phyloP scores from a whole-genome alignment of 1,284 basidiomycete species.

The Cronartium ribicola region DNA sequence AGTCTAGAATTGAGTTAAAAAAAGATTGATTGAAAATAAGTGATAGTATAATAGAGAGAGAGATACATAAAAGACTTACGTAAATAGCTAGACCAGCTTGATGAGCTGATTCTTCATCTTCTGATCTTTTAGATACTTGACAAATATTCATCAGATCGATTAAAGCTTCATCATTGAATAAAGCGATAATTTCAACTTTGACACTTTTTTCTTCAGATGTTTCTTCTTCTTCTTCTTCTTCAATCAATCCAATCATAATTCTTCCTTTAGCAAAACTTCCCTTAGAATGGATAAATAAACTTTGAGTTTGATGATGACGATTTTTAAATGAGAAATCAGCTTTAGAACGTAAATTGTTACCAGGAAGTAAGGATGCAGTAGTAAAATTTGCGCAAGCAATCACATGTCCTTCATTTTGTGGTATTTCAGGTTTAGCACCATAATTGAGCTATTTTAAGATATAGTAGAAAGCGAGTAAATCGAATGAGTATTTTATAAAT shows the following conservation, averaged over 20 bases:
- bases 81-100: slow-evolving; percentile 33
- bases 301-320: too few species aligned
- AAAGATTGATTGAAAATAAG: neutral
- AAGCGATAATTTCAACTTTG: slow-evolving; percentile 16
- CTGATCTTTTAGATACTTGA: slow-evolving; percentile 4
- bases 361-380: too few species aligned
- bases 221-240: neutral
- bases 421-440: slow-evolving; percentile 36
- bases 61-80: slow-evolving; percentile 5
- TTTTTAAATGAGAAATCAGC: too few species aligned
- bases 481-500: neutral
- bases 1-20: slow-evolving; percentile 9
- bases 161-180: slow-evolving; percentile 30
- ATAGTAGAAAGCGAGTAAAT: neutral
- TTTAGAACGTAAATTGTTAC: too few species aligned
- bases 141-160: slow-evolving; percentile 36
- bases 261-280: slow-evolving; percentile 39
- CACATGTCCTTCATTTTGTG: slow-evolving; percentile 13
- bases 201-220: neutral
- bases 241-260: slow-evolving; percentile 12
- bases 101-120: neutral
- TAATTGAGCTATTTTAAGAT: slow-evolving; percentile 20
- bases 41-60: too few species aligned
- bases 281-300: slow-evolving; percentile 31
- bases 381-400: slow-evolving; percentile 29